Base-by-base conservation (phyloP, 1,139 yeast species). In the Protomyces inouyei region DNA sequence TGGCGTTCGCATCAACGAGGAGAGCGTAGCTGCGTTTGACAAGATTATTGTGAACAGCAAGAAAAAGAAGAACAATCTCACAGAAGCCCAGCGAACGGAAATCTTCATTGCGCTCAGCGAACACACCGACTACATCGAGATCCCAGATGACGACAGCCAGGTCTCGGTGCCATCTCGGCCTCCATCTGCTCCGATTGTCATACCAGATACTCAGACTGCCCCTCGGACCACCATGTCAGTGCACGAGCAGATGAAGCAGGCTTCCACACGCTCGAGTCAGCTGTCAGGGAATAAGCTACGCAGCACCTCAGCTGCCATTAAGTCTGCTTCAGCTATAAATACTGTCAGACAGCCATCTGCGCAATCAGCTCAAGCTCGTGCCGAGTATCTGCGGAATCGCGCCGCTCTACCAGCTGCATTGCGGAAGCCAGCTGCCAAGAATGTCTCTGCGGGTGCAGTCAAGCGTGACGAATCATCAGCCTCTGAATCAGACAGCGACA, bases 31-130 rank as follows among this genome's bases (percentile, higher is more conserved):
- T 40, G 73, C 78, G 37, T 79, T 88, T 71, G 85, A 86, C 0
- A 84, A 82, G 65, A 83, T 85, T 71, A 91, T 88, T 35, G 79
- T 84, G 3, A 84, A 82, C 68, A 85, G 88, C 0, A 86, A 83
- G 70, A 83, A 80, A 69, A 86, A 80, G 73, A 85, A 86, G 67
- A 88, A 85, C 28, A 69, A 66, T 40, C 66, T 71, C 36, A 64
- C 66, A n/a, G 71, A 70, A 25, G 65, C 67, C 2, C 72, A 71
- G 60, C 64, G 72, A 46, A 64, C 69, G 23, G 71, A 70, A 40
- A 57, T 70, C 5, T 65, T 66, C 8, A 54, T 68, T 37, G 68
- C 69, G 2, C 60, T 70, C 36, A 65, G 67, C 35, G 57, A 61
- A n/a, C 65, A 57, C 43, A 52, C 57, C 10, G 60, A 55, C 40